Conservation (phyloP, 2,329 filamentous ascomycete genomes). For the Endocalyx cinctus region DNA sequence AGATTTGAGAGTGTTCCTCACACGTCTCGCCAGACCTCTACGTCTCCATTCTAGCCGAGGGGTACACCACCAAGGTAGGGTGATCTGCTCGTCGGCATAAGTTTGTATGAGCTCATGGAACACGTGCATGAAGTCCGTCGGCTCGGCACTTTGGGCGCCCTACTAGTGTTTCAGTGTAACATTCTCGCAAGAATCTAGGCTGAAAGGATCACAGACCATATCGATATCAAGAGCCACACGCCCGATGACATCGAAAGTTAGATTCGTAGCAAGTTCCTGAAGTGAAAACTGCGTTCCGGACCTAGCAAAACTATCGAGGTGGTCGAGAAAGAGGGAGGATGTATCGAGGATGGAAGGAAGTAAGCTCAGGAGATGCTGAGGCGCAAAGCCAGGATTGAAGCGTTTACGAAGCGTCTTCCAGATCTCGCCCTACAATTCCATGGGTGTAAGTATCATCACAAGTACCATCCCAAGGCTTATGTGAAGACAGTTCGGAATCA, state of each 20-base stretch:
- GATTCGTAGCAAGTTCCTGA: constrained; percentile 6
- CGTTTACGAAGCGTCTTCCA: not conserved
- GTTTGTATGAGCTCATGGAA: constrained; percentile 7
- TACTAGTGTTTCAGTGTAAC: too few relatives aligned
- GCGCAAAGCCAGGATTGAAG: constrained; percentile 8
- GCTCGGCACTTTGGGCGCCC: constrained; percentile 3
- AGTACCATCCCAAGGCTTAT: constrained; percentile 4
- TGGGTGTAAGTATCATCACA: not conserved
- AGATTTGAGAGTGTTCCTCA: constrained; percentile 1
- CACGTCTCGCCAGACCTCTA: constrained; percentile 1
- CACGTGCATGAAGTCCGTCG: constrained; percentile 5
- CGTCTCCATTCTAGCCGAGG: constrained; percentile 5
- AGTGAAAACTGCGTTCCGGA: constrained; percentile 9
- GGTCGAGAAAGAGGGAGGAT: constrained; percentile 8
- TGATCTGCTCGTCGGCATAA: constrained; percentile 6
- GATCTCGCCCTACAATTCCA: not conserved
- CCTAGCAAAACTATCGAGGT: constrained; percentile 5
- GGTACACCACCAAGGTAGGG: constrained; percentile 8
- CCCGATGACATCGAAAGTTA: constrained; percentile 14
- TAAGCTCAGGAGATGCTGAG: constrained; percentile 11
- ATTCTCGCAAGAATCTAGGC: too few relatives aligned
- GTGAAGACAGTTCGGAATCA: constrained; percentile 11
- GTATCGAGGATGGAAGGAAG: constrained; percentile 12
- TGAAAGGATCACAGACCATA: too few relatives aligned
- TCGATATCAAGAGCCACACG: constrained; percentile 6